Base-by-base conservation (phyloP, 805 yeast genomes). In the Kodamaea sagamina region DNA sequence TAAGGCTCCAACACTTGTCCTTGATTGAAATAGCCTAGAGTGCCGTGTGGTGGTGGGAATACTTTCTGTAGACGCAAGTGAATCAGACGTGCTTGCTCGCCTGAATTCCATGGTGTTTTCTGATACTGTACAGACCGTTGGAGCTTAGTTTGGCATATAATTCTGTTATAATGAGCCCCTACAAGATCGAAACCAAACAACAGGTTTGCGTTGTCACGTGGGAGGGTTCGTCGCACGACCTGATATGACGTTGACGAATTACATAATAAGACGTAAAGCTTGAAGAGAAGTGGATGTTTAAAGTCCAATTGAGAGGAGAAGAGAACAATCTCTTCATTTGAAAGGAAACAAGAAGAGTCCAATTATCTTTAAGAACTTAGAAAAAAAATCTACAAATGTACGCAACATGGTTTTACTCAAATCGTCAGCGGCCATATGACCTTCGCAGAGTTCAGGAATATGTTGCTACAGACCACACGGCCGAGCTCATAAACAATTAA, bases 381-480 rank as follows among this genome's bases (percentile, higher is more conserved):
- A 21, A 21, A 6, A 21, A 21, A 21, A 17, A 11, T 21, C 32
- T 24, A 39, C 31, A 34, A 57, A 82, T 92, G 97, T 92, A 65
- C 74, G 95, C 97, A 82, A 89, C 95, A 92, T 90, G 98, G 98
- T 90, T 90, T 87, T 87, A 89, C 98, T 92, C 97, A 87, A 88
- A 82, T 93, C 96, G 84, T 83, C 81, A 92, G 76, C 59, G 81
- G 95, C 82, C 93, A 71, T 61, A 75, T 86, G 81, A 84, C 86
- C 80, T 86, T 77, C 96, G 95, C 84, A 90, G 92, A 81, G 97
- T 89, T 78, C 86, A 92, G 98, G 98, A 92, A 92, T 92, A 92
- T 92, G 95, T 92, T 81, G 97, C 95, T 74, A 71, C 83, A 77
- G 66, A 66, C 66, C 69, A 78, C 71, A 67, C 71, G 84, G 75